Evolutionary conservation across 441 rosid genomes (phyloP).

Genomic region (Corymbia calophylla): DNA sequence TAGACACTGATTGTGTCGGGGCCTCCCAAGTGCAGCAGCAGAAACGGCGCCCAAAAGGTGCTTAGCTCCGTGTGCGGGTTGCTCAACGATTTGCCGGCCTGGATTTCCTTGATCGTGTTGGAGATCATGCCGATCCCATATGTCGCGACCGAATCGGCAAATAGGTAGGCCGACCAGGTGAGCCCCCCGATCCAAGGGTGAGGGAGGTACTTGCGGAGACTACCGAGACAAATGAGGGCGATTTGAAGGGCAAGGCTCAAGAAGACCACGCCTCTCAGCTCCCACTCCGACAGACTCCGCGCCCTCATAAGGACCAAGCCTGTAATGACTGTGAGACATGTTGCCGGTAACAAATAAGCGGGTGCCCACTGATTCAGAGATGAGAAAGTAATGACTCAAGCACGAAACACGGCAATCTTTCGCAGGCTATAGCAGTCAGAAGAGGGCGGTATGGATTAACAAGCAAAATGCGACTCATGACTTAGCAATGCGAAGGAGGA

Average conservation of each 20-base stretch:
- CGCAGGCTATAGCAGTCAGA: not conserved
- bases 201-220: constrained; percentile 9
- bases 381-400: not conserved
- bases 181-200: not conserved
- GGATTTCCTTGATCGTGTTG: not conserved
- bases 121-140: constrained; percentile 20
- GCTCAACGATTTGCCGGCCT: not conserved
- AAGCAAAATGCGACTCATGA: not conserved
- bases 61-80: not conserved
- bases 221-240: constrained; percentile 13
- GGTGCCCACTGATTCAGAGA: not conserved
- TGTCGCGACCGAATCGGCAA: constrained; percentile 20
- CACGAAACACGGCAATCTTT: not conserved
- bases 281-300: not conserved
- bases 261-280: constrained; percentile 16
- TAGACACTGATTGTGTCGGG: not conserved
- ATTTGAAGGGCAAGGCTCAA: constrained; percentile 27
- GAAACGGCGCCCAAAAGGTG: constrained; percentile 18
- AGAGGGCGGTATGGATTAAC: not conserved
- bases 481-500: not conserved
- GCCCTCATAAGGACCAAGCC: accelerated
- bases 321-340: not conserved
- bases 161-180: constrained; percentile 26
- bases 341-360: accelerated
- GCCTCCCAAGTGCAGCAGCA: not conserved